phyloP scores from a whole-genome alignment of 495 filamentous ascomycete species.

The Tuber indicum region DNA sequence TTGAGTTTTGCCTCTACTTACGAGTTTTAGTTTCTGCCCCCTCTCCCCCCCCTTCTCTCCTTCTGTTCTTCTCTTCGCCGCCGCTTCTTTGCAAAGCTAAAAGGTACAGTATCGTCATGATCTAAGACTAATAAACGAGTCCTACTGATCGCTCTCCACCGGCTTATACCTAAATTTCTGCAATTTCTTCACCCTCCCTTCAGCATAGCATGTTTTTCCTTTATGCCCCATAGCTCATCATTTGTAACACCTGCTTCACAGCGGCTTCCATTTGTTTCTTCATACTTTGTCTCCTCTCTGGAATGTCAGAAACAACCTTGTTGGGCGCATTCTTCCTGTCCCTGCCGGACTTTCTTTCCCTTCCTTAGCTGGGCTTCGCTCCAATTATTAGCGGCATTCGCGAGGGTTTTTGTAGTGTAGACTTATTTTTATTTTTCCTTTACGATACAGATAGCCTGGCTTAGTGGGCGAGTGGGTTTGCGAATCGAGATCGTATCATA shows the following conservation, averaged over 20 bases:
- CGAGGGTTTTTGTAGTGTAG: background rate
- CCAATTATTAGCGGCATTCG: background rate
- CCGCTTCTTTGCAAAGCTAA: background rate
- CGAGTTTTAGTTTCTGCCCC: background rate
- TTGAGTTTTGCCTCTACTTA: conserved; percentile 4
- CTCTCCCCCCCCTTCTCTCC: background rate
- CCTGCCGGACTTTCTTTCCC: background rate
- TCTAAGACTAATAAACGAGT: background rate
- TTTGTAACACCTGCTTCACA: background rate
- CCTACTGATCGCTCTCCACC: background rate
- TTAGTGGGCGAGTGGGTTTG: background rate
- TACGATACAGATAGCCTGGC: background rate
- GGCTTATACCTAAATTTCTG: background rate
- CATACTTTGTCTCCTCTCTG: background rate
- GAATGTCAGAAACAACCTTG: background rate
- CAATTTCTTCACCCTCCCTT: background rate
- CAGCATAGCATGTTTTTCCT: background rate
- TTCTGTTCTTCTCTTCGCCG: background rate
- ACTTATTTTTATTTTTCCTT: background rate
- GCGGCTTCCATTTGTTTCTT: conserved; percentile 1
- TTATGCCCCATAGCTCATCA: background rate
- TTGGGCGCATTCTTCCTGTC: background rate
- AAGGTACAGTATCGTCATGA: background rate
- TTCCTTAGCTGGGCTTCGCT: background rate
- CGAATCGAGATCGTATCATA: background rate